These are phyloP conservation scores for Botrytis sinoallii DNA, from an alignment of 2,329 filamentous ascomycete genomes.

Conservation along the genomic window DNA sequence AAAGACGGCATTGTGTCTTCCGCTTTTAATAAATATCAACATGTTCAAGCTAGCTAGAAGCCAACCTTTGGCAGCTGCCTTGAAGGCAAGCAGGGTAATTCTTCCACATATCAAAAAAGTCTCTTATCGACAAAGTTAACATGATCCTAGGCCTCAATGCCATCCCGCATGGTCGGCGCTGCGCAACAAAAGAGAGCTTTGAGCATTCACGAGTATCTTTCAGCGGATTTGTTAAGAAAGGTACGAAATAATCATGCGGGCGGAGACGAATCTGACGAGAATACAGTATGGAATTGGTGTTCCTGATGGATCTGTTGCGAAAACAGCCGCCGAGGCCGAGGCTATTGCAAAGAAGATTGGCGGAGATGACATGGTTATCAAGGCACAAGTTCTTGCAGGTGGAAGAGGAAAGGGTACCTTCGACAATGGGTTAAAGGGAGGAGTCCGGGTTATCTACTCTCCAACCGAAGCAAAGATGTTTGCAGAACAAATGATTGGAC, in stretches of 20 bases:
- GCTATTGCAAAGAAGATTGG: slow-evolving; percentile 85
- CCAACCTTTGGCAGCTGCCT: slow-evolving; percentile 74
- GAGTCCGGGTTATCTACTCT: slow-evolving; percentile 98
- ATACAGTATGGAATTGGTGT: slow-evolving; percentile 91
- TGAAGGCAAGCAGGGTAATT: slow-evolving; percentile 74
- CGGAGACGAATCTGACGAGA: slow-evolving; percentile 33
- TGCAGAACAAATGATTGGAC: slow-evolving; percentile 98
- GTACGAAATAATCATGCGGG: slow-evolving; percentile 41
- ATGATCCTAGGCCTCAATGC: slow-evolving; percentile 44
- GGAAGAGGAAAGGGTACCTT: slow-evolving; percentile 97
- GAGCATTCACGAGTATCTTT: slow-evolving; percentile 98
- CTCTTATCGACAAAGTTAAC: slow-evolving; percentile 33
- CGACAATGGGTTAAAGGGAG: slow-evolving; percentile 97
- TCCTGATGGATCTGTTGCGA: slow-evolving; percentile 84
- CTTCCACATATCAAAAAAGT: slow-evolving; percentile 21
- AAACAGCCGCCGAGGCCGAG: slow-evolving; percentile 82
- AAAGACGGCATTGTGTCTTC: slow-evolving; percentile 30
- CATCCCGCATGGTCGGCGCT: slow-evolving; percentile 59
- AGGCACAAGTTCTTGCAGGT: slow-evolving; percentile 97
- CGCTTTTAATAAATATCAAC: slow-evolving; percentile 40
- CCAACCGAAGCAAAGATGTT: slow-evolving; percentile 96
- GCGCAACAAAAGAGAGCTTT: slow-evolving; percentile 81
- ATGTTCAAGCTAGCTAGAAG: slow-evolving; percentile 91
- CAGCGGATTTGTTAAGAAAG: slow-evolving; percentile 81
- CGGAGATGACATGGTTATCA: slow-evolving; percentile 98